Base-by-base conservation (phyloP, 192 early-diverging fungal species). In the Coemansia sp. region DNA sequence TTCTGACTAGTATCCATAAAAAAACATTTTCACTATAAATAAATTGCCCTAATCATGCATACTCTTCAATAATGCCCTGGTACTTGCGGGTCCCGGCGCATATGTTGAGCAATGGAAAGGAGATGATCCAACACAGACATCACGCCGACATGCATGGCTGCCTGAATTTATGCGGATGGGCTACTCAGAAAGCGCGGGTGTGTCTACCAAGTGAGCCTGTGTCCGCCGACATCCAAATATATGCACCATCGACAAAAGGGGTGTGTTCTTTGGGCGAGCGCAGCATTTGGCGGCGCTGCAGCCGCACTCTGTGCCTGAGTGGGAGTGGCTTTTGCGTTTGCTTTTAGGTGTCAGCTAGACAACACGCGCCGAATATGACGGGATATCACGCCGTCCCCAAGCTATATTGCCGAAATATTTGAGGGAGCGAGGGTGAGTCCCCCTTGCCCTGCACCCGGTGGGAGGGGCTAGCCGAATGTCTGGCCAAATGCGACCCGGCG, bases 161-260 rank as follows among this genome's bases (percentile, higher is more conserved):
- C 12, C 51, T 66, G 64, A 51, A 66, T 66, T 51, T 66, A 51
- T 51, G 46, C 64, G 64, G 48, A 34, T n/a, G n/a, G 44, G 64
- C 44, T 66, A 45, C 62, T n/a, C 62, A 64, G 64, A 48, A 38
- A 55, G 25, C 51, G 27, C 21, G 10, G 19, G n/a, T 21, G 42
- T 45, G 42, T 17, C 42, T 17, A 45, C 9, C 46, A 50, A 21
- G 9, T 23, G 9, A 50, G 7, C 15, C 41, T 21, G 46, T 23
- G 19, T 46, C 44, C 17, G 7, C 46, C 39, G 3, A 41, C 19
- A 36, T 36, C 7, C 19, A 48, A 66, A 57, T 41, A 45, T 66
- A 66, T 66, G 64, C 64, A 66, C 2, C 55, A 17, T 3, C 19
- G 8, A 50, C 21, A 50, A 23, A 50, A 9, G 8, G 34, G 34